Percentiles rank a stretch among this genome's conserved stretches.
Evolutionary conservation across 306 rosid species (phyloP).

Genomic region (Vicia faba): DNA sequence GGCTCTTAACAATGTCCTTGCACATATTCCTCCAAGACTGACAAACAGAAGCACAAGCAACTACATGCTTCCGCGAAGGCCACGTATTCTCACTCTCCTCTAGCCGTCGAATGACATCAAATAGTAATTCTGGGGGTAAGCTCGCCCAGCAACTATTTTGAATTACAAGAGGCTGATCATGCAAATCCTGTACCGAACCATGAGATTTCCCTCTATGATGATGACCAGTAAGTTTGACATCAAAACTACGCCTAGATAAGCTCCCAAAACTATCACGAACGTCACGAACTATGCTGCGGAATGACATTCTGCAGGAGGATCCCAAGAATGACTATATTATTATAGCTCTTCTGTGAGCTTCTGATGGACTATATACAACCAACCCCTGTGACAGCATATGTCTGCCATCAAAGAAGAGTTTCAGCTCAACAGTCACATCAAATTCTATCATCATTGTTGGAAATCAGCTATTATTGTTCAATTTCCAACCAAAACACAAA

Average conservation of each 20-base stretch:
- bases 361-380: conserved; percentile 36
- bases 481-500: no score
- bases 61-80: conserved; percentile 84
- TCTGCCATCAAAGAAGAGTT: conserved; percentile 42
- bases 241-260: conserved; percentile 82
- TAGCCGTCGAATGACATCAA: conserved; percentile 75
- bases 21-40: conserved; percentile 91
- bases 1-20: conserved; percentile 76
- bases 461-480: conserved; percentile 3
- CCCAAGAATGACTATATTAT: neutral
- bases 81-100: conserved; percentile 85
- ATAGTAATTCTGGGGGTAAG: conserved; percentile 76
- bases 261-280: conserved; percentile 89
- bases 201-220: conserved; percentile 78
- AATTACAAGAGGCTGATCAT: conserved; percentile 61
- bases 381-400: conserved; percentile 32
- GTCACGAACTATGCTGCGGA: conserved; percentile 91
- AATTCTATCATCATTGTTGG: neutral
- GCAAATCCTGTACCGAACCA: conserved; percentile 73
- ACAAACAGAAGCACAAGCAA: conserved; percentile 86
- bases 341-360: conserved; percentile 33
- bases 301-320: conserved; percentile 61
- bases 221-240: conserved; percentile 67
- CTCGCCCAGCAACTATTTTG: conserved; percentile 86
- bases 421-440: conserved; percentile 22